Percentiles rank a stretch among this genome's conserved stretches.
These are phyloP conservation scores for Copromyces sp. DNA, from an alignment of 495 filamentous ascomycete species.

Conservation along the genomic window DNA sequence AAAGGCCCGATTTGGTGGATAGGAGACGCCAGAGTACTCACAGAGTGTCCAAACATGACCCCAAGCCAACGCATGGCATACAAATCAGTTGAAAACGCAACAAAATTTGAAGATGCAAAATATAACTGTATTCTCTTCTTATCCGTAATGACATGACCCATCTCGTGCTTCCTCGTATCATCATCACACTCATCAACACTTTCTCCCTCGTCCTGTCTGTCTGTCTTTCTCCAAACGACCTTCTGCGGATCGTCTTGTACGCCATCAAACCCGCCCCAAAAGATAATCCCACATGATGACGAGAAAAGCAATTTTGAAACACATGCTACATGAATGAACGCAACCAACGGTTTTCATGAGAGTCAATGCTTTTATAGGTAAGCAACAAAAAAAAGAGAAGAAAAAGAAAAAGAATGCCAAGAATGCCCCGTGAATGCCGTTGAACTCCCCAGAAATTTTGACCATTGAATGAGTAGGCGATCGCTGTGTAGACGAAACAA, in stretches of 20 bases:
- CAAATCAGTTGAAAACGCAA: neutral
- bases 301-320: neutral
- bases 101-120: neutral
- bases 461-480: neutral
- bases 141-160: neutral
- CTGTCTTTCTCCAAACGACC: neutral
- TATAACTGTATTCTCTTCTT: neutral
- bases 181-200: neutral
- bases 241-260: neutral
- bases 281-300: neutral
- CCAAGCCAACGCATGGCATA: neutral
- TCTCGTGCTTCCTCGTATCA: neutral
- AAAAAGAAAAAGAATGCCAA: neutral
- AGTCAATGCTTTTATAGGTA: neutral
- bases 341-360: neutral
- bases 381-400: neutral
- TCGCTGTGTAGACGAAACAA: neutral
- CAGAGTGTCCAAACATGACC: neutral
- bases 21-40: neutral
- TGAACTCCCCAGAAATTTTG: neutral
- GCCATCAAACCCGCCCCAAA: neutral
- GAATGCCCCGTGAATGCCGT: neutral
- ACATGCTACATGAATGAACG: neutral
- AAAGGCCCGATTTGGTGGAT: neutral
- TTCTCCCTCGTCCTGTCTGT: neutral